These are phyloP conservation scores for Leishmania tarentolae DNA, from an alignment of 208 protist species.

Conservation along the genomic window DNA sequence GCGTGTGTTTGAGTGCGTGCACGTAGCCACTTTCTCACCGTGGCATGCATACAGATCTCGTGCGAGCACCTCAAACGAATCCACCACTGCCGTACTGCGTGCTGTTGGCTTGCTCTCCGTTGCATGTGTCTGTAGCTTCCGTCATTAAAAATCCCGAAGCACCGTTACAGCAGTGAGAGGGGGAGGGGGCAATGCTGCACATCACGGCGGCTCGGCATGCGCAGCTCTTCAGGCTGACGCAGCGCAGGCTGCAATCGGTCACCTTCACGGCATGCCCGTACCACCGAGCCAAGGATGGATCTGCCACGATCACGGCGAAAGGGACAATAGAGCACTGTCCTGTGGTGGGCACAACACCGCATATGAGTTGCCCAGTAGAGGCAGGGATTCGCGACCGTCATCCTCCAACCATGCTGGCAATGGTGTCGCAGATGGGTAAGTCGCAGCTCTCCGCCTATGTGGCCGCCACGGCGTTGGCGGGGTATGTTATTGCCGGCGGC, in stretches of 20 bases:
- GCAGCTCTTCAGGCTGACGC: slow-evolving; percentile 30
- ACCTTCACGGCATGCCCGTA: slow-evolving; percentile 64
- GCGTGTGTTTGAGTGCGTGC: not conserved
- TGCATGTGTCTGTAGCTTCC: not conserved
- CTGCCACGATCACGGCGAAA: slow-evolving; percentile 25
- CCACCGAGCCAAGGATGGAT: slow-evolving; percentile 19
- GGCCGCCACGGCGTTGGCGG: slow-evolving; percentile 72
- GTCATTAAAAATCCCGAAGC: not conserved
- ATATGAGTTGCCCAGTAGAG: slow-evolving; percentile 59
- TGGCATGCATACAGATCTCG: not conserved
- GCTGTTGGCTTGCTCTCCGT: not conserved
- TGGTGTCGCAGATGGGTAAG: slow-evolving; percentile 80
- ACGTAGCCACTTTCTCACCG: not conserved
- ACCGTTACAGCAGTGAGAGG: not conserved
- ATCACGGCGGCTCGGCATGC: slow-evolving; percentile 20
- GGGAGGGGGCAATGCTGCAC: slow-evolving; percentile 30
- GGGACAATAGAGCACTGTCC: slow-evolving; percentile 55
- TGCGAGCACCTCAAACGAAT: not conserved
- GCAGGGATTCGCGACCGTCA: slow-evolving; percentile 19
- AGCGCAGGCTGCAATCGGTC: slow-evolving; percentile 14
- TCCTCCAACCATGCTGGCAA: slow-evolving; percentile 38
- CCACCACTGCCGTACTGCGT: not conserved
- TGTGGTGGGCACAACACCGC: slow-evolving; percentile 50
- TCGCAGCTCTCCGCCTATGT: slow-evolving; percentile 82
- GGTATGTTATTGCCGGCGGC: slow-evolving; percentile 78